phyloP scores from a whole-genome alignment of 345 rosid species.

The Hirschfeldia incana region DNA sequence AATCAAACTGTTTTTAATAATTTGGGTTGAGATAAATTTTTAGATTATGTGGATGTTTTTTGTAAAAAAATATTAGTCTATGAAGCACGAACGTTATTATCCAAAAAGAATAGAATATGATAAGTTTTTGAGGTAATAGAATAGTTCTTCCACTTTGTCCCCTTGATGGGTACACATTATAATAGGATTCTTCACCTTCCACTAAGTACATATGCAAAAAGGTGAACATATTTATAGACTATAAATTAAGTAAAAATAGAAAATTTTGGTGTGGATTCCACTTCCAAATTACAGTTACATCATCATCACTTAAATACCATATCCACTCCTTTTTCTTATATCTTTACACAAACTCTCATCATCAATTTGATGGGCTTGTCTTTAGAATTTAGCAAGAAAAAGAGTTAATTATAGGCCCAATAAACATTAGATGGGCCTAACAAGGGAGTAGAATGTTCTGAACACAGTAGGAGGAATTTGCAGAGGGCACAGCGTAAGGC shows the following conservation, averaged over 20 bases:
- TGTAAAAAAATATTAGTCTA: background rate
- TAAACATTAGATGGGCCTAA: background rate
- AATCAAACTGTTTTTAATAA: background rate
- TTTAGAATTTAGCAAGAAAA: background rate
- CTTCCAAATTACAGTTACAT: background rate
- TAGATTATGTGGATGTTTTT: background rate
- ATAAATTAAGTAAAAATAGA: background rate
- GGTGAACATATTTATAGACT: background rate
- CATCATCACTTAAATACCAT: conserved; percentile 7
- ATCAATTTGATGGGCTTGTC: too few species aligned
- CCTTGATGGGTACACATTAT: conserved; percentile 21
- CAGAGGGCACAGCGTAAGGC: conserved; percentile 95
- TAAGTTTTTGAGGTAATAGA: background rate
- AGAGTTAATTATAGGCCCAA: background rate
- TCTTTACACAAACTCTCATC: background rate
- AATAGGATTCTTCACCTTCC: conserved; percentile 27
- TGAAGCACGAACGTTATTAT: background rate
- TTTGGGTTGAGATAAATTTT: background rate
- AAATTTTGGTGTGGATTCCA: conserved; percentile 25
- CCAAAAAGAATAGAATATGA: background rate
- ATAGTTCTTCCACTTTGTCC: conserved; percentile 21
- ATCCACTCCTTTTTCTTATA: background rate
- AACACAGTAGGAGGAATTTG: background rate
- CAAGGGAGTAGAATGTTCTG: too few species aligned
- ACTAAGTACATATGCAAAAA: conserved; percentile 5